Conservation (phyloP, 1,284 basidiomycete species). For the Ustilago vetiveriae region DNA sequence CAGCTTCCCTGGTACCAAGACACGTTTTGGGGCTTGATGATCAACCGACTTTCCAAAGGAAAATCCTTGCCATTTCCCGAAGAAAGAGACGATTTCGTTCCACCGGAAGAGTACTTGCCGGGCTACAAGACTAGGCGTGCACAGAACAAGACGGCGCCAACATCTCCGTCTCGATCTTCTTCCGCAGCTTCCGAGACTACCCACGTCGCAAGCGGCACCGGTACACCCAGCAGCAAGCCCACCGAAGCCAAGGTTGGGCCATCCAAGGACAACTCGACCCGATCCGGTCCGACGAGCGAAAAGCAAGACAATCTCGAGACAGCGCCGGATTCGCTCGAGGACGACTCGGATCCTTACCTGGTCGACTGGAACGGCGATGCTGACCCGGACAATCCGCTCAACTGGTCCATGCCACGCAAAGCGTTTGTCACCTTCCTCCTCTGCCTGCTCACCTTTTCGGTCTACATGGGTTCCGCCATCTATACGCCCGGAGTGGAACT, state of each 20-base stretch:
- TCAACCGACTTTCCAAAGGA: slow-evolving; percentile 37
- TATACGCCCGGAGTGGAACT: slow-evolving; percentile 72
- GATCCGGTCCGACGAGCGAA: not conserved
- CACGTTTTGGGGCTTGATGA: slow-evolving; percentile 25
- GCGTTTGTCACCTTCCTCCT: slow-evolving; percentile 60
- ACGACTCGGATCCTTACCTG: slow-evolving; percentile 64
- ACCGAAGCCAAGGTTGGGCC: slow-evolving; percentile 70
- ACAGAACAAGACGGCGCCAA: not conserved
- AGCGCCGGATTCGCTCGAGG: slow-evolving; percentile 13
- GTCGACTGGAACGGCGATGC: slow-evolving; percentile 68
- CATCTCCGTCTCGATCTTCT: not conserved
- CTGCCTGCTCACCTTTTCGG: slow-evolving; percentile 69
- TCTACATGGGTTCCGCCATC: slow-evolving; percentile 74
- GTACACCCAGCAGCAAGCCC: too few species aligned
- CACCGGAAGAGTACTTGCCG: slow-evolving; percentile 37
- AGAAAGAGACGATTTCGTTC: slow-evolving; percentile 27
- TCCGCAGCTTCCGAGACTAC: slow-evolving; percentile 10
- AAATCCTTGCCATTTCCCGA: slow-evolving; percentile 32
- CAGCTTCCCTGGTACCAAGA: slow-evolving; percentile 43
- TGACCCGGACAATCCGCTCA: slow-evolving; percentile 65
- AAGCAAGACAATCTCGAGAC: slow-evolving; percentile 8
- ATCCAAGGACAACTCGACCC: not conserved
- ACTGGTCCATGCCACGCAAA: slow-evolving; percentile 63
- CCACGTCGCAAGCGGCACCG: not conserved
- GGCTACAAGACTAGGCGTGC: slow-evolving; percentile 22